Conservation (phyloP, 345 rosid genomes). For the Pistacia integerrima region DNA sequence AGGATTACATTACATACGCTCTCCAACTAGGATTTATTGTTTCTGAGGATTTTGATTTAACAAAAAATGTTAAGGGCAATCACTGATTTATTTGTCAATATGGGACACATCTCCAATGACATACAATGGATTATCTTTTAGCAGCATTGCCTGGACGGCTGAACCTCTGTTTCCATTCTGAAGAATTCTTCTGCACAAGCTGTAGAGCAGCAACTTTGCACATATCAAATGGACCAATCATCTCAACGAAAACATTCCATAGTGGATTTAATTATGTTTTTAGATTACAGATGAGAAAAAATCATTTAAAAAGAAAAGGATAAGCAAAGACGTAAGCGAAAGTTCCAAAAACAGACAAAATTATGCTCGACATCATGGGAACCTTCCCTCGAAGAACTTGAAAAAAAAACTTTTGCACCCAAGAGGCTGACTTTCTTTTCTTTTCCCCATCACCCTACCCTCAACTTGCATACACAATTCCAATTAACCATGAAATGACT, state of each 20-base stretch:
- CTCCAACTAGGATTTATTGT: slow-evolving; percentile 9
- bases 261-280: background rate
- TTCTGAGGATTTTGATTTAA: background rate
- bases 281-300: background rate
- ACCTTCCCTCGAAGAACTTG: slow-evolving; percentile 7
- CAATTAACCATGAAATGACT: too few relatives aligned
- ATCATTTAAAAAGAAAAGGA: background rate
- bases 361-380: slow-evolving; percentile 9
- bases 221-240: background rate
- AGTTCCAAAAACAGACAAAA: background rate
- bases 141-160: background rate
- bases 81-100: background rate
- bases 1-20: background rate
- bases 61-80: background rate
- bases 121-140: background rate
- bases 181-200: background rate
- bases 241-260: background rate
- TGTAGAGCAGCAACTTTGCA: too few relatives aligned
- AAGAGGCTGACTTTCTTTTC: background rate
- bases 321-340: background rate
- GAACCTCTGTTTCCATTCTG: background rate
- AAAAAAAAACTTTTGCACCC: background rate
- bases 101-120: background rate
- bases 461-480: background rate
- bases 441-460: background rate